Percentiles rank a stretch among this genome's conserved stretches.
phyloP scores from a whole-genome alignment of 768 basidiomycete genomes.

The Amanita pallidorosea region DNA sequence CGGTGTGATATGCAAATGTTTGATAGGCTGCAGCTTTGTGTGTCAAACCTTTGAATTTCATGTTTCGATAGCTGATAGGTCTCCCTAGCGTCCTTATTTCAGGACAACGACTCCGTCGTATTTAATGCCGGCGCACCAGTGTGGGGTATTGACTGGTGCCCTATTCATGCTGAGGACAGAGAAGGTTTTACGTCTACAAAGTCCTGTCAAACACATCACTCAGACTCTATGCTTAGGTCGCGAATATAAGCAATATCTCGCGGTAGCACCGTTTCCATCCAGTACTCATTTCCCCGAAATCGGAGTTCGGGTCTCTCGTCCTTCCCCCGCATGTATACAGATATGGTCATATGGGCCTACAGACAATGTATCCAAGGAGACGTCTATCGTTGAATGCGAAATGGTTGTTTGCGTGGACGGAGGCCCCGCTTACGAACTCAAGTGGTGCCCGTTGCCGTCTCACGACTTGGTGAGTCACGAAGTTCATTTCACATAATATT shows the following conservation, averaged over 20 bases:
- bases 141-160: slow-evolving; percentile 94
- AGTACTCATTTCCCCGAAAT: slow-evolving; percentile 53
- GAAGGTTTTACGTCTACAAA: slow-evolving; percentile 25
- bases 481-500: not conserved
- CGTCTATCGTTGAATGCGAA: slow-evolving; percentile 53
- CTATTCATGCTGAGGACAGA: slow-evolving; percentile 52
- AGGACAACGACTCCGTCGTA: slow-evolving; percentile 51
- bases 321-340: slow-evolving; percentile 64
- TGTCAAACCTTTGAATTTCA: slow-evolving; percentile 10
- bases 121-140: slow-evolving; percentile 85
- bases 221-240: slow-evolving; percentile 26
- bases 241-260: slow-evolving; percentile 67
- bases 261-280: slow-evolving; percentile 67
- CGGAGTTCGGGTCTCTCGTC: slow-evolving; percentile 45
- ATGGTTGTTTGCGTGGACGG: slow-evolving; percentile 78
- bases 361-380: slow-evolving; percentile 3
- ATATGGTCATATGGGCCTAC: slow-evolving; percentile 56
- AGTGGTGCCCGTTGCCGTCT: slow-evolving; percentile 90
- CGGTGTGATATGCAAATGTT: slow-evolving; percentile 42
- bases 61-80: not conserved
- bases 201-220: not conserved
- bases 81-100: slow-evolving; percentile 43
- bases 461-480: slow-evolving; percentile 39
- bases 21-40: slow-evolving; percentile 48
- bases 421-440: slow-evolving; percentile 71